Percentiles rank a stretch among this genome's conserved stretches.
phyloP scores from a whole-genome alignment of 2,329 filamentous ascomycete genomes.

The Dactylellina sp. region DNA sequence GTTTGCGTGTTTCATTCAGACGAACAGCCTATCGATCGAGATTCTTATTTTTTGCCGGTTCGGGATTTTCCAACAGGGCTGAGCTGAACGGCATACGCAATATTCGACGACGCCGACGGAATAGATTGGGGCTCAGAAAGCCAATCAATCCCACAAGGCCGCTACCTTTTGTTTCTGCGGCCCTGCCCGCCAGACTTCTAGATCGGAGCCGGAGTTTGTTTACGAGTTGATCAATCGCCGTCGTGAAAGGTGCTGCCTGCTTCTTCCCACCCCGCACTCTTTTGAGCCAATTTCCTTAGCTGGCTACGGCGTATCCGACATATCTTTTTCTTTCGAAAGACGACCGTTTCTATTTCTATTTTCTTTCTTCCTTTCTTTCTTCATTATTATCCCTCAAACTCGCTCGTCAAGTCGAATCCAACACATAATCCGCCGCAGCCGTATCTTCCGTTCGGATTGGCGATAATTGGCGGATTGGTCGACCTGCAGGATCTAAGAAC shows the following conservation, averaged over 20 bases:
- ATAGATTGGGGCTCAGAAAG: conserved; percentile 20
- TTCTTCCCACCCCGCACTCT: conserved; percentile 49
- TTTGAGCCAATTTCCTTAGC: conserved; percentile 51
- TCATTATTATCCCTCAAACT: conserved; percentile 26
- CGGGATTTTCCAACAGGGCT: conserved; percentile 44
- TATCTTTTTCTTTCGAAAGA: conserved; percentile 8
- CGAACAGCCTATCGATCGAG: conserved; percentile 28
- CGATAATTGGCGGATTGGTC: conserved; percentile 43
- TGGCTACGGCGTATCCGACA: conserved; percentile 28
- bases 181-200: not conserved
- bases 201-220: conserved; percentile 12
- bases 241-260: conserved; percentile 31
- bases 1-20: conserved; percentile 38
- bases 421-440: not conserved
- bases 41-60: conserved; percentile 11
- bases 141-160: conserved; percentile 50
- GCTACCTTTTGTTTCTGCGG: conserved; percentile 19
- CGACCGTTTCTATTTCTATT: conserved; percentile 9
- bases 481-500: conserved; percentile 47
- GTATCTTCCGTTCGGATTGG: conserved; percentile 33
- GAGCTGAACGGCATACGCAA: conserved; percentile 43
- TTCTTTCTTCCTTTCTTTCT: conserved; percentile 12
- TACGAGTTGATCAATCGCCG: conserved; percentile 31
- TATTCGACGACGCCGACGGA: conserved; percentile 32
- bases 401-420: conserved; percentile 21